These are phyloP conservation scores for Eimeria tenella DNA, from an alignment of 169 alveolate genomes.

Conservation along the genomic window DNA sequence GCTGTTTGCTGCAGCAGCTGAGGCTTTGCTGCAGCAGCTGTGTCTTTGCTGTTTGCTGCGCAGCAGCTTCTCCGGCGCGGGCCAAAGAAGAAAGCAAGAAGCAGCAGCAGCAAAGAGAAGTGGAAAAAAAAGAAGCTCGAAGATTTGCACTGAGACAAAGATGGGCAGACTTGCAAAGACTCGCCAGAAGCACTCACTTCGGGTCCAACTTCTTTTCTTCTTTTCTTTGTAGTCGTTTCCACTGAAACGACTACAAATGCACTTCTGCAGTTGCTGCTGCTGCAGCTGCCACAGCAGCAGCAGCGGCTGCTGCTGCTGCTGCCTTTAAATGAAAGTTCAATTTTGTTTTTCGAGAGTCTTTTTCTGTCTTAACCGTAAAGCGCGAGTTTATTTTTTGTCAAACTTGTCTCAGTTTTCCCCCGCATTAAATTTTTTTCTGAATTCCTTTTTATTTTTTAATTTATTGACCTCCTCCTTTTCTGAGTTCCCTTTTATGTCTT, in stretches of 20 bases:
- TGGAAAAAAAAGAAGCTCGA: slow-evolving; percentile 51
- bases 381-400: no score
- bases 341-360: no score
- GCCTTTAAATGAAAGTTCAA: no score
- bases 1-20: no score
- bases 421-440: neutral
- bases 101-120: slow-evolving; percentile 45
- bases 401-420: no score
- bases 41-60: neutral
- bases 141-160: slow-evolving; percentile 22
- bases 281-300: no score
- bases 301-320: no score
- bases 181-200: slow-evolving; percentile 44
- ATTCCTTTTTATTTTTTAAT: neutral
- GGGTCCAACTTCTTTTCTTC: slow-evolving; percentile 17
- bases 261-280: no score
- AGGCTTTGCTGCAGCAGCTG: neutral
- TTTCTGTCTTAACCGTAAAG: no score
- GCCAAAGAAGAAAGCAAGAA: neutral
- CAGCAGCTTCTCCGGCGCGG: no score
- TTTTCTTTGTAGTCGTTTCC: neutral
- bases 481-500: neutral
- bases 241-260: no score
- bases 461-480: neutral
- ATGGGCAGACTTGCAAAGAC: slow-evolving; percentile 58